Evolutionary conservation across 495 filamentous ascomycete species (phyloP).

Genomic region (Staphylotrichum longicolle): DNA sequence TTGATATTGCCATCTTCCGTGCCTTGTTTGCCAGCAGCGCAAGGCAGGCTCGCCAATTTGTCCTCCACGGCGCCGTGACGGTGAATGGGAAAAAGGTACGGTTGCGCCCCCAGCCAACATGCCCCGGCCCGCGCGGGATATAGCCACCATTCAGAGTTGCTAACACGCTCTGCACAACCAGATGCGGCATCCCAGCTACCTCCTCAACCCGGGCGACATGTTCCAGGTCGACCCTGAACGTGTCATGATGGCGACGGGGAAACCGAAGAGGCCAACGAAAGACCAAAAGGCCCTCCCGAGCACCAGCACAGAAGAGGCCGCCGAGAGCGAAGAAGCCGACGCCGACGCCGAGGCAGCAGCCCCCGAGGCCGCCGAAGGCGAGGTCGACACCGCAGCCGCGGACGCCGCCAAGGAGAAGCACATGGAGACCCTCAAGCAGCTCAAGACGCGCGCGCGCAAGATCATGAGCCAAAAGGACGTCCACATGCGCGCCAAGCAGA

Average conservation of each 20-base stretch:
- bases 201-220: constrained; percentile 95
- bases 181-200: constrained; percentile 92
- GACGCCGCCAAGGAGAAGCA: constrained; percentile 31
- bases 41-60: constrained; percentile 92
- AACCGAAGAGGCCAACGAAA: constrained; percentile 48
- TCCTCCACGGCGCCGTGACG: constrained; percentile 85
- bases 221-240: constrained; percentile 90
- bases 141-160: neutral
- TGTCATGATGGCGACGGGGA: constrained; percentile 84
- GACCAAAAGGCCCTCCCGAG: constrained; percentile 19
- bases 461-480: constrained; percentile 24
- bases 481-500: constrained; percentile 33
- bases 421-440: constrained; percentile 27
- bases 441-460: constrained; percentile 28
- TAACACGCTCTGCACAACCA: constrained; percentile 33
- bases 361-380: constrained; percentile 28
- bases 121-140: too few relatives aligned
- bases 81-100: constrained; percentile 93
- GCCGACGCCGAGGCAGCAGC: constrained; percentile 28
- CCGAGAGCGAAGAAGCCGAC: constrained; percentile 29
- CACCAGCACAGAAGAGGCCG: constrained; percentile 27
- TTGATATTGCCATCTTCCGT: constrained; percentile 89
- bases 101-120: constrained; percentile 4
- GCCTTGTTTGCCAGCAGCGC: constrained; percentile 91
- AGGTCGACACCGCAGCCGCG: constrained; percentile 26